Base-by-base conservation (phyloP, 208 protist genomes). In the Acanthamoeba royreba region DNA sequence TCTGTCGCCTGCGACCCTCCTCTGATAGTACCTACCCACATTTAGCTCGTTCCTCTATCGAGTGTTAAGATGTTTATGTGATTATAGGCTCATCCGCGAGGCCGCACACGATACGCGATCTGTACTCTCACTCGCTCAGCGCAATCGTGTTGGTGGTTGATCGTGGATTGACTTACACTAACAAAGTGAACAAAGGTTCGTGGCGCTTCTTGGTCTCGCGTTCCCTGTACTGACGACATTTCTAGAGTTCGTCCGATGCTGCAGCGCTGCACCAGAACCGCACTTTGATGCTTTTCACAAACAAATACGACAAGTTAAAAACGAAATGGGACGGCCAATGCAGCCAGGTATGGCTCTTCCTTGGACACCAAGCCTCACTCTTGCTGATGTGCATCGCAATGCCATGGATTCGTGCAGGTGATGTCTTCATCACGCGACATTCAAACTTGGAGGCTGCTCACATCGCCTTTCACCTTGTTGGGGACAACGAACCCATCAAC, bases 341-440 rank as follows among this genome's bases (percentile, higher is more conserved):
- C 72, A 81, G 22, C 72, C 72, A 4, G 72, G 72, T 81, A 81
- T n/a, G 40, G n/a, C n/a, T n/a, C n/a, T n/a, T n/a, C n/a, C n/a
- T n/a, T n/a, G n/a, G n/a, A n/a, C n/a, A n/a, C n/a, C n/a, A n/a
- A n/a, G n/a, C n/a, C 33, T 46, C 15, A 45, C 72, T 15, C 19
- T 42, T n/a, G n/a, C n/a, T n/a, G n/a, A n/a, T n/a, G n/a, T n/a
- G n/a, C n/a, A n/a, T n/a, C n/a, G n/a, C n/a, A 7, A 69, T 25
- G 9, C 31, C n/a, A 46, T 46, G 38, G n/a, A 4, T 87, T 15
- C 40, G n/a, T 28, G 8, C 83, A 40, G 92, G 92, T n/a, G 92
- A 95, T 52, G 93, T 95, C 31, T 95, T 92, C 74, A 81, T 94
- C 8, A 95, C 94, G n/a, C 88, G 94, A 7, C 94, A 95, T 58